Evolutionary conservation across 2,329 filamentous ascomycete genomes (phyloP), one percentile per base, ranked within the genome.

Genomic region (Penicillium sp.): DNA sequence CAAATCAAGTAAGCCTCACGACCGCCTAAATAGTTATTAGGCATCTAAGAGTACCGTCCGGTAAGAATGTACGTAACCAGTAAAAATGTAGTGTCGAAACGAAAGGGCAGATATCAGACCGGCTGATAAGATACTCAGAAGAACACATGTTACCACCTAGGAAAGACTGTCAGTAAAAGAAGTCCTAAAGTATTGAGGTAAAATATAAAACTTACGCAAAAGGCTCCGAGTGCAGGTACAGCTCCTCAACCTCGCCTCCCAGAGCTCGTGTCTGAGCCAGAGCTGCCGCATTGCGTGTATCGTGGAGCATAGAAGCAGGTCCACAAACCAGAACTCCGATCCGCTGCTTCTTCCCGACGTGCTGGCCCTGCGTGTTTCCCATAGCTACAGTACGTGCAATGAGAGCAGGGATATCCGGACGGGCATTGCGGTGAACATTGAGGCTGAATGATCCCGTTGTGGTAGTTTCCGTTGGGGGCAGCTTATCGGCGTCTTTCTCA

Each of bases 221-320:
- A 59, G 78, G 71, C 60, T 81, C 78, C 11, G 74, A 72, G 62
- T 81, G 78, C 54, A 80, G 56, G 65, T 78, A 79, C 2, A 79
- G 65, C 27, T 73, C 72, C 55, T 64, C 64, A 7, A 66, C 47
- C 33, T 61, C 62, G 4, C 69, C 73, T 18, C 57, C 70, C 18
- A 79, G 31, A 6, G 74, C 69, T 8, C 61, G 57, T 50, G 72
- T 48, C 56, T 81, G 77, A 51, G 73, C 73, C n/a, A 56, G 49
- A 4, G 77, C 77, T 15, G 77, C 76, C 2, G 76, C 77, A 62
- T 80, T 78, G 2, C 77, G 68, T 5, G 77, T 73, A 68, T 80
- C 77, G 47, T 77, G 69, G 54, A 79, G 71, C 79, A 81, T 80
- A 12, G 71, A 75, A 37, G 66, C 52, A 3, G 78, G 79, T 0